Conservation (phyloP, 305 asterid species). For the Striga hermonthica region DNA sequence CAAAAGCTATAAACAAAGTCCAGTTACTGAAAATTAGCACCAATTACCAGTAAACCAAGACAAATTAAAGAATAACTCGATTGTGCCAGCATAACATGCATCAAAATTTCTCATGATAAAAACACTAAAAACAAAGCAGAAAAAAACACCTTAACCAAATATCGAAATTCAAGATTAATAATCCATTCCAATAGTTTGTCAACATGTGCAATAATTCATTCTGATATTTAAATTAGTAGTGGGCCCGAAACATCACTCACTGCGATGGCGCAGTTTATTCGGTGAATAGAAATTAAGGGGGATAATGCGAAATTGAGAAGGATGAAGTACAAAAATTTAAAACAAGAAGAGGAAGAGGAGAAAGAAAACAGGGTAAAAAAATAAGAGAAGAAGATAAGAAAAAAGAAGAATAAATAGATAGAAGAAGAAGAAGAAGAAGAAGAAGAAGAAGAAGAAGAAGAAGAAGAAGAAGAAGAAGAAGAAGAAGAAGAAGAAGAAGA, state of each 20-base stretch:
- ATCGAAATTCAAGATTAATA: no score
- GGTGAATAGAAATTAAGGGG: no score
- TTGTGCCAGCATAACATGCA: no score
- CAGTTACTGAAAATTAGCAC: no score
- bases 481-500: neutral
- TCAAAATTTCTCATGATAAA: no score
- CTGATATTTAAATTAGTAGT: constrained; percentile 72
- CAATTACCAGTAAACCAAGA: no score
- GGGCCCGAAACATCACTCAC: constrained; percentile 48
- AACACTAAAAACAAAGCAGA: no score
- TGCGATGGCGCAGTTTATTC: neutral
- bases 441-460: neutral
- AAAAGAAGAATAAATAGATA: neutral
- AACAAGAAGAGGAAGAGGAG: neutral
- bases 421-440: neutral
- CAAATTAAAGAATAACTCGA: no score
- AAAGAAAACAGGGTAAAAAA: neutral
- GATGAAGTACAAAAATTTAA: neutral
- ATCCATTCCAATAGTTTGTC: no score
- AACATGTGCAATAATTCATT: constrained; percentile 77
- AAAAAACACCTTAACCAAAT: constrained; percentile 41
- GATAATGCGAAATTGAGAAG: no score
- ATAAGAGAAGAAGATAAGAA: neutral
- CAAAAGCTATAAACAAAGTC: no score
- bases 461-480: neutral